Evolutionary conservation across 225 moss, liverwort and hornwort genomes (phyloP).

Genomic region (Marchantia polymorpha): DNA sequence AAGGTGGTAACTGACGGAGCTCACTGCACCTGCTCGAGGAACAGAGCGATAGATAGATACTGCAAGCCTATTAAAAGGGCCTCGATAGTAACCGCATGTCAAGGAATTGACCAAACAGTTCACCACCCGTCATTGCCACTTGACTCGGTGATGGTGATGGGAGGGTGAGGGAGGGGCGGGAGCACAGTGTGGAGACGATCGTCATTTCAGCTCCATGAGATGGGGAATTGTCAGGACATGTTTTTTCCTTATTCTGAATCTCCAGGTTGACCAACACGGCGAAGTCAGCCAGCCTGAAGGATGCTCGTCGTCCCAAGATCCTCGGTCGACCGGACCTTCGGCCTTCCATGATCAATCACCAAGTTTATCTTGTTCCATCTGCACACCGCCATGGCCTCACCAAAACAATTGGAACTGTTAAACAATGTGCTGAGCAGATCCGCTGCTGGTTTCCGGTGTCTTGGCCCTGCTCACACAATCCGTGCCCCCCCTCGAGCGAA

Average conservation of each 20-base stretch:
- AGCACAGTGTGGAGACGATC: not conserved
- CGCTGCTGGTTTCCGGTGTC: not conserved
- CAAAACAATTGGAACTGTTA: slow-evolving; percentile 14
- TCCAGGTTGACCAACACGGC: slow-evolving; percentile 6
- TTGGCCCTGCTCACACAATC: not conserved
- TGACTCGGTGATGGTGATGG: not conserved
- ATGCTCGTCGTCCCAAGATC: slow-evolving; percentile 5
- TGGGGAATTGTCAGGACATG: not conserved
- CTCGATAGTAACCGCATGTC: not conserved
- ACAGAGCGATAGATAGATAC: not conserved
- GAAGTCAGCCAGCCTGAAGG: slow-evolving; percentile 7
- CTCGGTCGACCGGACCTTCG: not conserved
- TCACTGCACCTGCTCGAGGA: not conserved
- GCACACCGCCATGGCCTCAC: not conserved
- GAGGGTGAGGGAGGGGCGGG: not conserved
- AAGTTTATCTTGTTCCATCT: not conserved
- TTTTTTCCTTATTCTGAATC: not conserved
- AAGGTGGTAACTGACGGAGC: not conserved
- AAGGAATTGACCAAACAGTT: not conserved
- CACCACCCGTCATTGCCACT: not conserved
- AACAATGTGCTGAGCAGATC: not conserved
- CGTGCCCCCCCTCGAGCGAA: not conserved
- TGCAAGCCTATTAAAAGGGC: not conserved
- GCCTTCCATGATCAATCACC: slow-evolving; percentile 1
- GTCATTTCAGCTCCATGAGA: not conserved